These are phyloP conservation scores for Cyberlindnera lachancei DNA, from an alignment of 805 yeast species.

Conservation along the genomic window DNA sequence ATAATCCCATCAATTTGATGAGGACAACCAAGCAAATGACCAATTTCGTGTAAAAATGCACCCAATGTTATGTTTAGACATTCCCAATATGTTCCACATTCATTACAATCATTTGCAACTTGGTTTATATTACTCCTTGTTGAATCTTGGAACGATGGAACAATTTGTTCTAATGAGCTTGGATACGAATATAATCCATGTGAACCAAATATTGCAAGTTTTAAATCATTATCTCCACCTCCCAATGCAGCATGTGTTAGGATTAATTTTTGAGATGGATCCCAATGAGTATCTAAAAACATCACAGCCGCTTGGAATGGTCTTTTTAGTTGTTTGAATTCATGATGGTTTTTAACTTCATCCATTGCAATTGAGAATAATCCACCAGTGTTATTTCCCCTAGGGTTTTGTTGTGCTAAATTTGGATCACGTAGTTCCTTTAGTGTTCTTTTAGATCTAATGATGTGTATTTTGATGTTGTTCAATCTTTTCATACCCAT, in stretches of 20 bases:
- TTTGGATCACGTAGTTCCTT: conserved; percentile 71
- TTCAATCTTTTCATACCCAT: conserved; percentile 33
- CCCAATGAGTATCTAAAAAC: conserved; percentile 83
- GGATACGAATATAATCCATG: conserved; percentile 95
- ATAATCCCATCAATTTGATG: conserved; percentile 88
- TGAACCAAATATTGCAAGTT: conserved; percentile 87
- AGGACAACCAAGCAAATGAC: conserved; percentile 86
- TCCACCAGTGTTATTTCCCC: conserved; percentile 69
- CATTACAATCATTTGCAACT: conserved; percentile 86
- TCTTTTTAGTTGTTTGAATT: conserved; percentile 36
- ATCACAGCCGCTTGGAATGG: conserved; percentile 77
- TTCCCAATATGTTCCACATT: conserved; percentile 88
- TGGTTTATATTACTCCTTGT: conserved; percentile 52
- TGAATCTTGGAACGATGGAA: conserved; percentile 63
- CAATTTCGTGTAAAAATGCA: conserved; percentile 93
- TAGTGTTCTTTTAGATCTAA: conserved; percentile 58
- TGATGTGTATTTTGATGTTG: conserved; percentile 71
- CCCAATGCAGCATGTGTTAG: conserved; percentile 92
- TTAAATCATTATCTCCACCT: conserved; percentile 66
- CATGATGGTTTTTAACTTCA: conserved; percentile 49
- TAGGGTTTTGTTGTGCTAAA: conserved; percentile 76
- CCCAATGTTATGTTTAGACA: conserved; percentile 80
- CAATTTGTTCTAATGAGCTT: conserved; percentile 62
- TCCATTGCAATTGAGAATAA: conserved; percentile 74
- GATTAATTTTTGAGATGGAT: conserved; percentile 47